Percentiles rank a stretch among this genome's conserved stretches.
Conservation (phyloP, 768 basidiomycete species). For the Boletus rex-veris region DNA sequence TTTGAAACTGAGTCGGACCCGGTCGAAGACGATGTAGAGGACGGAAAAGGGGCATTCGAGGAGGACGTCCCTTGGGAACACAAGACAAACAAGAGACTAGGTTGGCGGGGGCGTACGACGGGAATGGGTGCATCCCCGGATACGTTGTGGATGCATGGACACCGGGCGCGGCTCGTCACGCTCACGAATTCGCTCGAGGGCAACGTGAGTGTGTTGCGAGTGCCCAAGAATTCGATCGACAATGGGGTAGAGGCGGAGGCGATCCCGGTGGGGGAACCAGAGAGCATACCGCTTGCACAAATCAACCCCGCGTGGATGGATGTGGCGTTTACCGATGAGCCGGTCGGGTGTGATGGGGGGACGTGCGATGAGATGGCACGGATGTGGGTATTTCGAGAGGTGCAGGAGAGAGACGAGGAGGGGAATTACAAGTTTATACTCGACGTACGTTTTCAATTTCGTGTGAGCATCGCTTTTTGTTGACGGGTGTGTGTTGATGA, state of each 20-base stretch:
- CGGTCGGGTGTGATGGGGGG: conserved; percentile 39
- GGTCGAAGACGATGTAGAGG: not conserved
- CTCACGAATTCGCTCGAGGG: conserved; percentile 40
- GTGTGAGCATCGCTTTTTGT: not conserved
- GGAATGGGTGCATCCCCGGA: conserved; percentile 44
- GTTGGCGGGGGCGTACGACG: conserved; percentile 76
- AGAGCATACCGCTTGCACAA: conserved; percentile 33
- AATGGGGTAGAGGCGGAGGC: conserved; percentile 23
- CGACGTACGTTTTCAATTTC: conserved; percentile 38
- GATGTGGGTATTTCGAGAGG: conserved; percentile 48
- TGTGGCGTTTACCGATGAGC: conserved; percentile 50
- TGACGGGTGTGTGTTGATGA: not conserved
- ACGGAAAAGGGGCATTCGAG: conserved; percentile 30
- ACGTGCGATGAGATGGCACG: conserved; percentile 42
- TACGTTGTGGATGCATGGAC: conserved; percentile 48
- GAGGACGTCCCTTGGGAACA: conserved; percentile 60
- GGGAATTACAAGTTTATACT: conserved; percentile 59
- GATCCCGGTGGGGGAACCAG: conserved; percentile 36
- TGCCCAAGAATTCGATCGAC: conserved; percentile 11
- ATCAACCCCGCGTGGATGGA: conserved; percentile 59
- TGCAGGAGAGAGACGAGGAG: conserved; percentile 45
- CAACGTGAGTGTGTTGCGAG: conserved; percentile 38
- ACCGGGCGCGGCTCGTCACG: conserved; percentile 47
- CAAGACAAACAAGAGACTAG: conserved; percentile 56
- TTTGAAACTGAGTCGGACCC: conserved; percentile 32